Conservation (phyloP, 2,329 filamentous ascomycete species). For the Exophiala lecanii-corni region DNA sequence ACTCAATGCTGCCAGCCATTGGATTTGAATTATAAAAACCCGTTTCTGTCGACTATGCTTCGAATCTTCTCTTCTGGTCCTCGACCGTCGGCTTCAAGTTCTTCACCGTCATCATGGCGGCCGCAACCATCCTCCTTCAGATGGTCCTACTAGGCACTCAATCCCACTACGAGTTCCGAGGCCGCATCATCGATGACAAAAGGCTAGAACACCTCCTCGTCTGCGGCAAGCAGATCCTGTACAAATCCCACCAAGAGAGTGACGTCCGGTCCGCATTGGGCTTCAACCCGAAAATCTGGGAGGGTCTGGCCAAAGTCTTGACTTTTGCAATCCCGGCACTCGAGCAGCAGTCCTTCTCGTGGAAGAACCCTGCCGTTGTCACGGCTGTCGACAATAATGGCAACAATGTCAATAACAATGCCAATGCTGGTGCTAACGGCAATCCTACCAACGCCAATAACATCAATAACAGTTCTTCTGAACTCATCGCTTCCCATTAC, state of each 20-base stretch:
- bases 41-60: not conserved
- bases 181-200: constrained; percentile 57
- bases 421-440: not conserved
- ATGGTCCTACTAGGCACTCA: constrained; percentile 44
- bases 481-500: constrained; percentile 58
- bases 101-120: not conserved
- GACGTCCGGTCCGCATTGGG: constrained; percentile 56
- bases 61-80: not conserved
- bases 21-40: not conserved
- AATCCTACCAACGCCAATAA: constrained; percentile 4
- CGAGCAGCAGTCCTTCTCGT: constrained; percentile 58
- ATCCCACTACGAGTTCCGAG: constrained; percentile 57
- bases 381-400: too few relatives aligned
- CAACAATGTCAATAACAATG: constrained; percentile 27
- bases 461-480: constrained; percentile 35
- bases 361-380: constrained; percentile 55
- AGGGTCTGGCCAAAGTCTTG: constrained; percentile 54
- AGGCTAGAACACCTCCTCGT: constrained; percentile 55
- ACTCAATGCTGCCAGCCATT: not conserved
- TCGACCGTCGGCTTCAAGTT: constrained; percentile 10
- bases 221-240: constrained; percentile 56
- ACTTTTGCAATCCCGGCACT: constrained; percentile 58
- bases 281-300: constrained; percentile 54
- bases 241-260: constrained; percentile 53
- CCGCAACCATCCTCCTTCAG: constrained; percentile 38